A percentile compares a stretch with the other conserved stretches of the same genome.
Evolutionary conservation across 441 rosid species (phyloP).

Genomic region (Pelargonium cotyledonis): DNA sequence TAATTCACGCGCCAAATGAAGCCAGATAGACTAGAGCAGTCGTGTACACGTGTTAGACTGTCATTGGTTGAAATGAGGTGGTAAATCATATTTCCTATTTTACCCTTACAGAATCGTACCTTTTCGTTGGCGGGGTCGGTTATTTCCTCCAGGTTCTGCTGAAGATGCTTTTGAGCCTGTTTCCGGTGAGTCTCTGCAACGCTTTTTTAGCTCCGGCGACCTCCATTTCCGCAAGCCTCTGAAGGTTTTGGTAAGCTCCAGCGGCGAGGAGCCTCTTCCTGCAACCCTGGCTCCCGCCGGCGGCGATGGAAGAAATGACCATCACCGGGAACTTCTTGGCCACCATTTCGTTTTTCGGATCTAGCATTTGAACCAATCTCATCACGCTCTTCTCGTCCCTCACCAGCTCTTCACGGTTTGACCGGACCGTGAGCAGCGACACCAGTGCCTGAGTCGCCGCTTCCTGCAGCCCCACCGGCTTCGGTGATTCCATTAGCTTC

Average conservation of each 20-base stretch:
- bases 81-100: constrained; percentile 1
- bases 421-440: constrained; percentile 44
- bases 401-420: constrained; percentile 56
- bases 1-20: not conserved
- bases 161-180: constrained; percentile 52
- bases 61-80: not conserved
- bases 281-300: constrained; percentile 43
- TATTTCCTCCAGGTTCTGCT: constrained; percentile 64
- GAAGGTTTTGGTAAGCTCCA: constrained; percentile 55
- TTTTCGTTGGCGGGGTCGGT: constrained; percentile 32
- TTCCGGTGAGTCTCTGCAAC: constrained; percentile 57
- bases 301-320: constrained; percentile 38
- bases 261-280: constrained; percentile 45
- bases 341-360: constrained; percentile 49
- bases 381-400: constrained; percentile 65
- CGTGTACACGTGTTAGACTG: not conserved
- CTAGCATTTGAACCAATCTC: constrained; percentile 63
- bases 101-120: constrained; percentile 31
- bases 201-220: constrained; percentile 61
- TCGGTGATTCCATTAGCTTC: constrained; percentile 56
- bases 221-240: constrained; percentile 49
- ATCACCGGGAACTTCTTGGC: constrained; percentile 54
- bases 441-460: constrained; percentile 45
- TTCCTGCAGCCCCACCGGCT: constrained; percentile 74
- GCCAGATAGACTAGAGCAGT: not conserved